These are phyloP conservation scores for Penicillium sp. DNA, from an alignment of 2,329 filamentous ascomycete genomes.

Conservation along the genomic window DNA sequence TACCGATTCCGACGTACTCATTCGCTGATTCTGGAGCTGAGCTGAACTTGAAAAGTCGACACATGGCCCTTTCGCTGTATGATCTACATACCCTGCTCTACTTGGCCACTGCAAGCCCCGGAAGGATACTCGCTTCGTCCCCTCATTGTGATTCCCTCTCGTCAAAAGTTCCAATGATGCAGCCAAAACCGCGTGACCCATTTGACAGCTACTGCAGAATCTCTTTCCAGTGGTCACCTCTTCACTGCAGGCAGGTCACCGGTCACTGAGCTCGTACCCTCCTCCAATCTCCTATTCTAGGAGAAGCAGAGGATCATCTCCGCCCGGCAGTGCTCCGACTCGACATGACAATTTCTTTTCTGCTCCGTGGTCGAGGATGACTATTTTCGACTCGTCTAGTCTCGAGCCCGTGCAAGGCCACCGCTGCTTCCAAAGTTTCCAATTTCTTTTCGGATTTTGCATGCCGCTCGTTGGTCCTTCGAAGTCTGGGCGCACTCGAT, in stretches of 20 bases:
- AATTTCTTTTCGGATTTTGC: background rate
- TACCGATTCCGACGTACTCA: constrained; percentile 3
- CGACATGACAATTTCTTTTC: background rate
- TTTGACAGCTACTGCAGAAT: constrained; percentile 8
- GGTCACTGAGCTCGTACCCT: background rate
- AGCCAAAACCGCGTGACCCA: constrained; percentile 1
- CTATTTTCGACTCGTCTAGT: constrained; percentile 3
- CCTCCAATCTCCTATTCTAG: background rate
- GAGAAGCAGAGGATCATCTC: background rate
- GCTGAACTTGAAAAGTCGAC: constrained; percentile 13
- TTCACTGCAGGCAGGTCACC: background rate
- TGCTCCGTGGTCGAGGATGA: too few relatives aligned
- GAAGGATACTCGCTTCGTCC: constrained; percentile 2
- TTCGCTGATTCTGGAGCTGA: constrained; percentile 13
- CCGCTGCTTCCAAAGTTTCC: background rate
- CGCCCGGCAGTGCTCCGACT: background rate
- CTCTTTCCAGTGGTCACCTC: background rate
- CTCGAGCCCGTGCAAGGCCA: background rate
- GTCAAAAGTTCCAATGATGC: constrained; percentile 3
- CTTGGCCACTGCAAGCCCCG: background rate
- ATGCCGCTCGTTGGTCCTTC: constrained; percentile 4
- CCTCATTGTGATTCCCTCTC: constrained; percentile 1
- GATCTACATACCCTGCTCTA: constrained; percentile 1
- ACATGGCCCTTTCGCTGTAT: constrained; percentile 3
- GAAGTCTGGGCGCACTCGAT: constrained; percentile 6